Base-by-base conservation (phyloP, 768 basidiomycete species). In the Crassisporium funariophilum region DNA sequence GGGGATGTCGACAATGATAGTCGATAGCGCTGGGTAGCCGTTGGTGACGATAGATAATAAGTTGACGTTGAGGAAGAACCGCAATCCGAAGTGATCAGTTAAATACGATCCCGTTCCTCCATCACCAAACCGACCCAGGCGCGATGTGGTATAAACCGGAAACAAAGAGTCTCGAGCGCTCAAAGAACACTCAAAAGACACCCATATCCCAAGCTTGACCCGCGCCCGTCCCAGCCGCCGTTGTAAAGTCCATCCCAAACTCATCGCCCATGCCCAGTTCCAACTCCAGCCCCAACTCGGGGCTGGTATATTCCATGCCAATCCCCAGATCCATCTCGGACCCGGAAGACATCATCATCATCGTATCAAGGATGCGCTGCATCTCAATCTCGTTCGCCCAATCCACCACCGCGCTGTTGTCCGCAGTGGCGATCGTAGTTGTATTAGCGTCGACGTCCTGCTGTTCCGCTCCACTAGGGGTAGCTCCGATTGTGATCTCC, bases 331-430 rank as follows among this genome's bases (percentile, higher is more conserved):
- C 58, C 43, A 50, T 25, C 5, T 35, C 53, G 35, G 16, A 35
- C 19, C 33, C 38, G 16, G 15, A 49, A 19, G 45, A 40, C 25
- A 53, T 44, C 52, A 53, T 56, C 40, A 54, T 58, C 55, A 56
- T 58, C 37, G 47, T 53, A 60, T 79, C 79, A 63, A 85, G 60
- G 43, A 85, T 66, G 64, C 71, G 78, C 69, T 82, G 78, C 72
- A 84, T 80, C 63, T 82, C 83, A 55, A 70, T 72, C 59, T 81
- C 79, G 47, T 69, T 63, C 45, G 61, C 57, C 70, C 70, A 71
- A 48, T 65, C 62, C 16, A 49, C 55, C 23, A 57, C 54, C 31
- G 56, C 55, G 31, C 48, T 49, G 46, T 53, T 46, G 60, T 56
- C 64, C 59, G 55, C 57, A 54, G 58, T 44, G 46, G 44, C 57